phyloP scores from a whole-genome alignment of 768 basidiomycete species.

The Daedaleopsis sinensis region DNA sequence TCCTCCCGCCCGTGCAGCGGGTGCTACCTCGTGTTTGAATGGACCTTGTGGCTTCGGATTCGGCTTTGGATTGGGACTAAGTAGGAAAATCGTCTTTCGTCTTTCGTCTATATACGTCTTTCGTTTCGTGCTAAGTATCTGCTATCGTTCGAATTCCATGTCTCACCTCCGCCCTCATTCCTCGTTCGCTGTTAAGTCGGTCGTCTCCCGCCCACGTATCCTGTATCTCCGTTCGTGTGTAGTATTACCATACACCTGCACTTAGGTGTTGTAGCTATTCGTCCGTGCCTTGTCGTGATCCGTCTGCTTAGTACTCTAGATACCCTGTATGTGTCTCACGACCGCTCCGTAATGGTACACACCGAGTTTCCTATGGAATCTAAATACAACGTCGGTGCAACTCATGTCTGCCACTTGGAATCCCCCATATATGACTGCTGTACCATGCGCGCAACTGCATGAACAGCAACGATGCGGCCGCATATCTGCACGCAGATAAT shows the following conservation, averaged over 20 bases:
- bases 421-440: too few species aligned
- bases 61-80: too few species aligned
- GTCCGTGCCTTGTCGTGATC: not conserved
- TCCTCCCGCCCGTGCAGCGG: constrained; percentile 19
- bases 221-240: not conserved
- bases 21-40: constrained; percentile 10
- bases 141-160: not conserved
- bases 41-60: not conserved
- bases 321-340: not conserved
- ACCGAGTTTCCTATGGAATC: not conserved
- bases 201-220: not conserved
- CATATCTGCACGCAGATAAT: too few species aligned
- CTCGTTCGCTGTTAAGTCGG: not conserved
- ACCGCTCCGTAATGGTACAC: not conserved
- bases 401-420: too few species aligned
- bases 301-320: not conserved
- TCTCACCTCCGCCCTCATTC: not conserved
- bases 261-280: not conserved
- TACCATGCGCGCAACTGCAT: too few species aligned
- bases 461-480: too few species aligned
- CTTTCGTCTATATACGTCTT: too few species aligned
- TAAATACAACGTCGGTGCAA: not conserved
- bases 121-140: not conserved
- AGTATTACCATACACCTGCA: not conserved
- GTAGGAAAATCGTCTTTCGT: too few species aligned